Base-by-base conservation (phyloP, 495 filamentous ascomycete genomes). In the Diplogelasinospora grovesii region DNA sequence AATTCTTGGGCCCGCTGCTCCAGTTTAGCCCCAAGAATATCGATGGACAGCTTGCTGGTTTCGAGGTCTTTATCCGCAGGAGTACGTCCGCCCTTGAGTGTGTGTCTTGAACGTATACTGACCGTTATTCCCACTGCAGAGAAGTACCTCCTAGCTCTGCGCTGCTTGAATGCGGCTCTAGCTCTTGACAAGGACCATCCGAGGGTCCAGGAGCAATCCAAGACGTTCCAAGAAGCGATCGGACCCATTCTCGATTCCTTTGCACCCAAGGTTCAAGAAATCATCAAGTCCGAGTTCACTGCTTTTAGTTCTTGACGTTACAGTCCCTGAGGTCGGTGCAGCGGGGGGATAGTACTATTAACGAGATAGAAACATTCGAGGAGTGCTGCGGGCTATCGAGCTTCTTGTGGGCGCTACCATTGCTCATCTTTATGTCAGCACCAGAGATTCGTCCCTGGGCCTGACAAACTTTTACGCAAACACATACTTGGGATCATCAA, bases 51-150 rank as follows among this genome's bases (percentile, higher is more conserved):
- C 71, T 79, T 43, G 77, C 82, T 25, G 92, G 86, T 0, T 96
- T 95, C 46, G 89, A 97, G 66, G 86, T 99, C 16, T 85, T 83
- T 54, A 65, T 92, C 11, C 69, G 90, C 59, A 73, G 76, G 59
- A 75, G 83, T 86, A 75, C 73, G 78, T 79, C 16, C 7, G 3
- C 18, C 7, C 8, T 14, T 26, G 38, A n/a, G n/a, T n/a, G n/a
- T n/a, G n/a, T n/a, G n/a, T n/a, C n/a, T n/a, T n/a, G n/a, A n/a
- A n/a, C n/a, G n/a, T n/a, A n/a, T n/a, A n/a, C n/a, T n/a, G n/a
- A n/a, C n/a, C n/a, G n/a, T n/a, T n/a, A n/a, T n/a, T n/a, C 38
- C 19, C 8, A 34, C 15, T 26, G 31, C 49, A 96, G 88, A 74
- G 57, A 93, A 92, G 68, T 80, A 82, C 46, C 65, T 89, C 9